Percentiles rank a stretch among this genome's conserved stretches.
phyloP scores from a whole-genome alignment of 2,329 filamentous ascomycete genomes.

The Trichophaea hybrida region DNA sequence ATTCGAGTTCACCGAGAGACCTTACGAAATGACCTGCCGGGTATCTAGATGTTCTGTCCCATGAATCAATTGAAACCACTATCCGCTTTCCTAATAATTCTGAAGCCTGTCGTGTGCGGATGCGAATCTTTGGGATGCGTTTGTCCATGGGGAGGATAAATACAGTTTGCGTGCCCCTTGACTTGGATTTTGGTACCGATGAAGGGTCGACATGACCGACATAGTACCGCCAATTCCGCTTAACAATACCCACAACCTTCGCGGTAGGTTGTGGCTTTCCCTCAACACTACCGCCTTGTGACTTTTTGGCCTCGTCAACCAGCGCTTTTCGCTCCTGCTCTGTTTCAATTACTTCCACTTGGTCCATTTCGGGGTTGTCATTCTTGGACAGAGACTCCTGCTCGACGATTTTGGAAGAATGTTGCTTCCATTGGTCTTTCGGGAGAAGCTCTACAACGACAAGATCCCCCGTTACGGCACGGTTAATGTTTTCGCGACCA shows the following conservation, averaged over 20 bases:
- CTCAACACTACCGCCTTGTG: slow-evolving; percentile 62
- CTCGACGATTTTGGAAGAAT: slow-evolving; percentile 89
- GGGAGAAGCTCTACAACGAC: slow-evolving; percentile 88
- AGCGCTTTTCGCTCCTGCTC: slow-evolving; percentile 74
- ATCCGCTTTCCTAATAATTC: slow-evolving; percentile 85
- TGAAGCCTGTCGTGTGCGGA: slow-evolving; percentile 77
- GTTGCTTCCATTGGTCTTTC: slow-evolving; percentile 91
- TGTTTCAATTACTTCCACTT: slow-evolving; percentile 61
- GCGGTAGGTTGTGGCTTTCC: slow-evolving; percentile 78
- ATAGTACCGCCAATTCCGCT: slow-evolving; percentile 89
- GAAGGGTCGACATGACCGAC: slow-evolving; percentile 88
- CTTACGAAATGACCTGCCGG: slow-evolving; percentile 88
- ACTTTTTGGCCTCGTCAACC: slow-evolving; percentile 79
- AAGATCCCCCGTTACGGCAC: slow-evolving; percentile 78
- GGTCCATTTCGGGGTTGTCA: slow-evolving; percentile 79
- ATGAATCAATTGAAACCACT: slow-evolving; percentile 83
- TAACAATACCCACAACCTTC: slow-evolving; percentile 78
- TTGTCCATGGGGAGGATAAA: slow-evolving; percentile 98
- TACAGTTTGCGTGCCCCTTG: slow-evolving; percentile 75
- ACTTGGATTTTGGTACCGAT: slow-evolving; percentile 61
- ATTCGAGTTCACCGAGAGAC: slow-evolving; percentile 83
- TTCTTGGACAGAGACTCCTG: slow-evolving; percentile 85
- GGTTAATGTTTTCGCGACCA: slow-evolving; percentile 90
- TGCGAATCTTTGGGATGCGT: slow-evolving; percentile 85
- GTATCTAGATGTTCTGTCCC: slow-evolving; percentile 86